Percentiles rank a stretch among this genome's conserved stretches.
phyloP scores from a whole-genome alignment of 768 basidiomycete species.

The Hericium erinaceus region DNA sequence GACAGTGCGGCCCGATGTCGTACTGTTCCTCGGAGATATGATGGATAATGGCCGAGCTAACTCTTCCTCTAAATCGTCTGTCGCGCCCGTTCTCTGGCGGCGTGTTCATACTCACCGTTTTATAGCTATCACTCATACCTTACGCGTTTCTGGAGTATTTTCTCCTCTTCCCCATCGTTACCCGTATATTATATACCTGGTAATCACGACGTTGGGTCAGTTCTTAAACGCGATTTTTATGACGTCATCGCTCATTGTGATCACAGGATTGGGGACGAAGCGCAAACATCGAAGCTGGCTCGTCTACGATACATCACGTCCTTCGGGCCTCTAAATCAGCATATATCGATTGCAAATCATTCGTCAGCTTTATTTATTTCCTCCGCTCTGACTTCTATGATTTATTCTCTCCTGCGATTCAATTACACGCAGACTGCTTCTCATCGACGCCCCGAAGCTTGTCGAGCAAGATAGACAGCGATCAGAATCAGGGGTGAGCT shows the following conservation, averaged over 20 bases:
- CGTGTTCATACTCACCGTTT: neutral
- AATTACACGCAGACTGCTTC: conserved; percentile 29
- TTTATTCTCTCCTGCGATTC: conserved; percentile 61
- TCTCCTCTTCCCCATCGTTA: conserved; percentile 35
- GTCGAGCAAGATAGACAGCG: conserved; percentile 65
- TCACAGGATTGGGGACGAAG: conserved; percentile 21
- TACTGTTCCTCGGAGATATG: conserved; percentile 89
- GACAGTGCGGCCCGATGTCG: conserved; percentile 51
- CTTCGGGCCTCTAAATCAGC: conserved; percentile 68
- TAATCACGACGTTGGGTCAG: conserved; percentile 83
- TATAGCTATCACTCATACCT: conserved; percentile 69
- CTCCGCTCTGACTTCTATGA: conserved; percentile 30
- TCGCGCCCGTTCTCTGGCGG: conserved; percentile 12
- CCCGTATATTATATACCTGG: conserved; percentile 74
- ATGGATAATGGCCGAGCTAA: conserved; percentile 72
- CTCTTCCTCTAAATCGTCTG: conserved; percentile 64
- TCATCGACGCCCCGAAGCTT: conserved; percentile 66
- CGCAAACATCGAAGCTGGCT: conserved; percentile 17
- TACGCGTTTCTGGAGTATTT: conserved; percentile 61
- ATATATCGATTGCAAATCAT: conserved; percentile 59
- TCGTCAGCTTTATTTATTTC: conserved; percentile 27
- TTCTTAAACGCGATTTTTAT: neutral
- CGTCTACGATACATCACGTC: conserved; percentile 53
- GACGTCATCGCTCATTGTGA: neutral
- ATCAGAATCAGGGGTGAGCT: conserved; percentile 28